Conservation (phyloP, 805 yeast genomes). For the Priceomyces haplophilus region DNA sequence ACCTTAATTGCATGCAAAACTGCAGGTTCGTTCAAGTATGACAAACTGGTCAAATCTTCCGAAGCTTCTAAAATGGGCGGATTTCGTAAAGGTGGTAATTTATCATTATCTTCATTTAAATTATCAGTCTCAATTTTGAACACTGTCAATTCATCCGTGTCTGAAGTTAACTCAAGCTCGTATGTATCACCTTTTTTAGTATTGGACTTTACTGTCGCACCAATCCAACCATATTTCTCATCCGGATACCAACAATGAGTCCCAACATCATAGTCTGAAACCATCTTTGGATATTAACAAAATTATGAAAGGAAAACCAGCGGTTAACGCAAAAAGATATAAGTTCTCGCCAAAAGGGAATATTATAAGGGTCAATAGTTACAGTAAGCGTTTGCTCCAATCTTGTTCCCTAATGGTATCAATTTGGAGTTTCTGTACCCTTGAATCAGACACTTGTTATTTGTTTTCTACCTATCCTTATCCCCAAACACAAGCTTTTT, state of each 20-base stretch:
- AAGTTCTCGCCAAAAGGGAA: neutral
- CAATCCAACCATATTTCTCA: conserved; percentile 69
- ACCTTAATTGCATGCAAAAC: conserved; percentile 89
- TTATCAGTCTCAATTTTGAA: conserved; percentile 48
- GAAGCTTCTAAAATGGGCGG: conserved; percentile 91
- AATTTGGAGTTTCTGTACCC: neutral
- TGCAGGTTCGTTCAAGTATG: conserved; percentile 94
- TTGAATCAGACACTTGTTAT: conserved; percentile 5
- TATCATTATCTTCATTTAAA: conserved; percentile 51
- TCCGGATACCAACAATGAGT: conserved; percentile 80
- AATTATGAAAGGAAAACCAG: conserved; percentile 1
- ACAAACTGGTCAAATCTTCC: conserved; percentile 88
- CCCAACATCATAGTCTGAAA: conserved; percentile 13
- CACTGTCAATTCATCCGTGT: conserved; percentile 40
- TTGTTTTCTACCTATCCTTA: neutral
- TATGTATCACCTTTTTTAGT: conserved; percentile 44
- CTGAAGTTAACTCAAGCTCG: conserved; percentile 52
- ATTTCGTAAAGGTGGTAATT: conserved; percentile 79
- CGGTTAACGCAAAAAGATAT: neutral
- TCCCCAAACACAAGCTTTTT: conserved; percentile 1
- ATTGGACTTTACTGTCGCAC: conserved; percentile 54
- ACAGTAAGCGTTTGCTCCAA: neutral
- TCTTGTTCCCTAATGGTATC: neutral
- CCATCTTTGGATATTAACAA: conserved; percentile 7
- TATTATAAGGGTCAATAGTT: neutral